These are phyloP conservation scores for Apiospora marii DNA, from an alignment of 2,329 filamentous ascomycete genomes.

Conservation along the genomic window DNA sequence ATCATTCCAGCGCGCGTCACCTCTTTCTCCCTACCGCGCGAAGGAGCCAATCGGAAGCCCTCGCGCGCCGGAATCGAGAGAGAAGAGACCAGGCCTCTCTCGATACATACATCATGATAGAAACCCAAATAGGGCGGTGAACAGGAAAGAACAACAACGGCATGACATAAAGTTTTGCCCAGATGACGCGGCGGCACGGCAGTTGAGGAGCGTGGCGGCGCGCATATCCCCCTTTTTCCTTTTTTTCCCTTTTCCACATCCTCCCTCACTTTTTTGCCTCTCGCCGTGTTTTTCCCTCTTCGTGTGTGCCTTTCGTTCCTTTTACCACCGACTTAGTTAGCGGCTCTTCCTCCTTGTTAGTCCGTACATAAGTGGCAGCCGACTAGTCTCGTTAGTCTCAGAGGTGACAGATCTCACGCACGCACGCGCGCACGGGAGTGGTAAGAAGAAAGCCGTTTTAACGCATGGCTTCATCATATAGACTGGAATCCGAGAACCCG, in stretches of 20 bases:
- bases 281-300: too few relatives aligned
- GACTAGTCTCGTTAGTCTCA: neutral
- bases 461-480: neutral
- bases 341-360: neutral
- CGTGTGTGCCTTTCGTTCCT: too few relatives aligned
- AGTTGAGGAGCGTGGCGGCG: neutral
- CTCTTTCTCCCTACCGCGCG: neutral
- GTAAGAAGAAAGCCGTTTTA: neutral
- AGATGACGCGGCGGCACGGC: neutral
- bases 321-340: too few relatives aligned
- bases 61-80: neutral
- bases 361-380: neutral
- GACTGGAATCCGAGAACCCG: slow-evolving; percentile 14
- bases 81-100: neutral
- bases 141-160: neutral
- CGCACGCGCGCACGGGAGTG: neutral
- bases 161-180: neutral
- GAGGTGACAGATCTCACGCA: neutral
- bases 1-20: neutral
- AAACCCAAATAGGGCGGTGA: slow-evolving; percentile 1
- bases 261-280: too few relatives aligned
- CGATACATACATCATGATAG: neutral
- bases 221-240: neutral
- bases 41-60: slow-evolving; percentile 4
- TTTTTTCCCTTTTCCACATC: neutral